Evolutionary conservation across 331 rosid species (phyloP).

Genomic region (Ulmus americana): DNA sequence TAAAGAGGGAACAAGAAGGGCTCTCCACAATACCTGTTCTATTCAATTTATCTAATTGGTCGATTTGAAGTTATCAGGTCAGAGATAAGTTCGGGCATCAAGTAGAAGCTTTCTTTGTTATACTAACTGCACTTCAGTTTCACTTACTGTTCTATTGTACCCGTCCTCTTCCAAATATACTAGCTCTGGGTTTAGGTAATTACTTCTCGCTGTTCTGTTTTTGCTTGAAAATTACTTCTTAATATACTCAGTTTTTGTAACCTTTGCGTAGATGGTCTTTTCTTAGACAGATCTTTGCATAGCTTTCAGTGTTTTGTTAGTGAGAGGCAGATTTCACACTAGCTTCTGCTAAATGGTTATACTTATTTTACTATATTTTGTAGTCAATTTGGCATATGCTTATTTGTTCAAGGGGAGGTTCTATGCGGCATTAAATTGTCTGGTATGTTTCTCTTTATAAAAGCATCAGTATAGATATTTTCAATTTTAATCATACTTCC

Average conservation of each 20-base stretch:
- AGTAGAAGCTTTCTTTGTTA: constrained; percentile 81
- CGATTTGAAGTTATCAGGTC: constrained; percentile 44
- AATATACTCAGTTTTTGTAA: no score
- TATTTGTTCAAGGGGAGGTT: constrained; percentile 63
- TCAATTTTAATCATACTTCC: background rate
- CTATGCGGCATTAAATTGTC: constrained; percentile 65
- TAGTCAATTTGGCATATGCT: constrained; percentile 88
- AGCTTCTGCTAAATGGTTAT: constrained; percentile 2
- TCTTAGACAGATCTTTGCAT: no score
- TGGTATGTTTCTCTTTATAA: constrained; percentile 45
- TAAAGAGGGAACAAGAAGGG: no score
- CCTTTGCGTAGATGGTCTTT: no score
- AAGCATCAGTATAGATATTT: background rate
- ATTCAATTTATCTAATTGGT: background rate
- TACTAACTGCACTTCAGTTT: constrained; percentile 73
- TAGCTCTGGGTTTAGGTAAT: constrained; percentile 76
- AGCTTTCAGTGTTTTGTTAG: background rate
- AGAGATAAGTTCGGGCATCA: constrained; percentile 74
- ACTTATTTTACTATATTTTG: constrained; percentile 24
- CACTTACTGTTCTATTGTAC: constrained; percentile 81
- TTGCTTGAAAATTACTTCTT: background rate
- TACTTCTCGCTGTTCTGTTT: constrained; percentile 18
- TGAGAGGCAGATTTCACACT: background rate
- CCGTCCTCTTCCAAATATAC: constrained; percentile 84
- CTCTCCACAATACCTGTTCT: no score